Base-by-base conservation (phyloP, 306 rosid genomes). In the Ziziphus jujuba region DNA sequence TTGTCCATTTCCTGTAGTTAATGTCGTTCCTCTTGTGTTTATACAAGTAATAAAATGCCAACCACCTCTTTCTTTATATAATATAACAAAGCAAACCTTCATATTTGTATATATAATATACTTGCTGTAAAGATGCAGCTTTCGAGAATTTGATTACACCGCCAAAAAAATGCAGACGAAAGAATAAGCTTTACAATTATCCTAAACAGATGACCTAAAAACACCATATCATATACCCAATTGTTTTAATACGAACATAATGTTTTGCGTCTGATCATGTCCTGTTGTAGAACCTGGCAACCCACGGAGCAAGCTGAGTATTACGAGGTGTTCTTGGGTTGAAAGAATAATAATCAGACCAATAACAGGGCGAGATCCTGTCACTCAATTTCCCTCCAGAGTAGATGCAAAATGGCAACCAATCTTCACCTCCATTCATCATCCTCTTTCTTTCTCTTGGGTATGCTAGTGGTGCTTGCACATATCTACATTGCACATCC, bases 291-390 rank as follows among this genome's bases (percentile, higher is more conserved):
- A 87, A 89, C 75, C 77, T 81, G 56, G 97, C 82, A 11, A 89
- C 96, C 97, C 97, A 91, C 53, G 95, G 96, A 72, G 97, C 93
- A 73, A 91, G 96, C 48, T 83, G n/a, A 36, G 96, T 91, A 35
- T 71, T 61, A 48, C 80, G 80, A 21, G 97, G 93, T 56, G 81
- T 76, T 70, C 97, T 83, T 13, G 85, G 83, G 66, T 84, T 83
- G 77, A 73, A 67, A 57, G 91, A 82, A 56, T 86, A 91, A 73
- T 88, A 81, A 73, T 91, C 93, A 34, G 88, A 86, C 97, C 96
- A 91, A 78, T 38, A 86, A 80, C 96, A 88, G 5, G 93, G 89
- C 21, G 55, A 69, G 69, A 91, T 79, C 74, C 57, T 83, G 58
- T 81, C 80, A 65, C 89, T 50, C 63, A 88, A 88, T 45, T 74